A percentile compares a stretch with the other conserved stretches of the same genome.
Evolutionary conservation across 768 basidiomycete species (phyloP).

Genomic region (Saitozyma sp.): DNA sequence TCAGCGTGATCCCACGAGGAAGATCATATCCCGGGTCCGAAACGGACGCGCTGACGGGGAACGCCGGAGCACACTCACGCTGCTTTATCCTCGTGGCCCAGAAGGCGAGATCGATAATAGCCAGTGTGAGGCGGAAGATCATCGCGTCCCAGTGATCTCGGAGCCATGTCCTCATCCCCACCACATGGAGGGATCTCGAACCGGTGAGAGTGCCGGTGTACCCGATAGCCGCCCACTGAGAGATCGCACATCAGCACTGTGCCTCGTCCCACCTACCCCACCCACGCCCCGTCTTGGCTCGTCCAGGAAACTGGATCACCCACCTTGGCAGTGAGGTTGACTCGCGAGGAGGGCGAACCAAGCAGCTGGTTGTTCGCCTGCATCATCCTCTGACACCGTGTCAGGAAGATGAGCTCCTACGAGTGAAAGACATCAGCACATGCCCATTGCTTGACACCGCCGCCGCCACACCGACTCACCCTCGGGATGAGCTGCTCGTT

Average conservation of each 20-base stretch:
- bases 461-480: conserved; percentile 60
- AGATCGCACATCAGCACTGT: conserved; percentile 1
- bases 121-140: conserved; percentile 65
- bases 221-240: conserved; percentile 45
- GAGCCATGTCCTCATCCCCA: conserved; percentile 51
- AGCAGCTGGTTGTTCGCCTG: conserved; percentile 64
- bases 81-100: conserved; percentile 61
- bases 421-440: not conserved
- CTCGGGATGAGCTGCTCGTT: conserved; percentile 53
- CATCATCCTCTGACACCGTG: conserved; percentile 55
- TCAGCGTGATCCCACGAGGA: not conserved
- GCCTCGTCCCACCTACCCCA: not conserved
- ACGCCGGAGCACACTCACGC: conserved; percentile 47
- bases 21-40: not conserved
- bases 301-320: conserved; percentile 54
- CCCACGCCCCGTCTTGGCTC: no score
- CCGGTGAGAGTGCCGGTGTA: conserved; percentile 62
- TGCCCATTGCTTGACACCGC: conserved; percentile 53
- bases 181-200: conserved; percentile 49
- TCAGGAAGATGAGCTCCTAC: conserved; percentile 49
- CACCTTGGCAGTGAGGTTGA: conserved; percentile 82
- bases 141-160: conserved; percentile 56
- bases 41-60: not conserved
- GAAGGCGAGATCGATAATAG: conserved; percentile 72
- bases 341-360: conserved; percentile 82